phyloP scores from a whole-genome alignment of 2,329 filamentous ascomycete species.

The Colletotrichum musae region DNA sequence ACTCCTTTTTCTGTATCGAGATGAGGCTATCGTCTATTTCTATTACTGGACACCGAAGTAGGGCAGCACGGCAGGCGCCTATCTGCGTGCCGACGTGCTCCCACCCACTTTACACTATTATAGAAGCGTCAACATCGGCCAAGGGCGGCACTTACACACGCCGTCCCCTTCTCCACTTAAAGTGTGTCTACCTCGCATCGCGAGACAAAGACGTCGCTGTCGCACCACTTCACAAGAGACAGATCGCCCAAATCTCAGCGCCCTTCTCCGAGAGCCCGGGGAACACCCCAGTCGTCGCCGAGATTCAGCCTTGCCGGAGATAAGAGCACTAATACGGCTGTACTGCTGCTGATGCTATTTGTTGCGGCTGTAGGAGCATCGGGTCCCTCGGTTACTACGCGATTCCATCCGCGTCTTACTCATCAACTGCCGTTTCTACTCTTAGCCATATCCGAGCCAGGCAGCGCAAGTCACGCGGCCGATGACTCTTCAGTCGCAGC shows the following conservation, averaged over 20 bases:
- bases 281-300: conserved; percentile 17
- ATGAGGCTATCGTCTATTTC: not conserved
- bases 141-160: conserved; percentile 29
- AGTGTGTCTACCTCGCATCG: not conserved
- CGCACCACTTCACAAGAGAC: conserved; percentile 32
- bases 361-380: not conserved
- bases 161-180: conserved; percentile 23
- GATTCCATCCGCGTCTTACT: not conserved
- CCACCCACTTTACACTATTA: no score
- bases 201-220: conserved; percentile 27
- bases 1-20: no score
- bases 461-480: conserved; percentile 5
- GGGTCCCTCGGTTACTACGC: not conserved
- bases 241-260: conserved; percentile 30
- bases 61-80: no score
- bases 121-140: not conserved
- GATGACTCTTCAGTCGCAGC: not conserved
- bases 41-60: no score
- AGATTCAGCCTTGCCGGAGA: conserved; percentile 36
- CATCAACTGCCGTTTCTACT: not conserved
- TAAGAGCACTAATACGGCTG: conserved; percentile 3
- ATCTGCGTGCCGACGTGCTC: no score
- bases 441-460: not conserved
- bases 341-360: conserved; percentile 4
- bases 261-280: conserved; percentile 5